Conservation (phyloP, 2,329 filamentous ascomycete species). For the Sporothrix humicola region DNA sequence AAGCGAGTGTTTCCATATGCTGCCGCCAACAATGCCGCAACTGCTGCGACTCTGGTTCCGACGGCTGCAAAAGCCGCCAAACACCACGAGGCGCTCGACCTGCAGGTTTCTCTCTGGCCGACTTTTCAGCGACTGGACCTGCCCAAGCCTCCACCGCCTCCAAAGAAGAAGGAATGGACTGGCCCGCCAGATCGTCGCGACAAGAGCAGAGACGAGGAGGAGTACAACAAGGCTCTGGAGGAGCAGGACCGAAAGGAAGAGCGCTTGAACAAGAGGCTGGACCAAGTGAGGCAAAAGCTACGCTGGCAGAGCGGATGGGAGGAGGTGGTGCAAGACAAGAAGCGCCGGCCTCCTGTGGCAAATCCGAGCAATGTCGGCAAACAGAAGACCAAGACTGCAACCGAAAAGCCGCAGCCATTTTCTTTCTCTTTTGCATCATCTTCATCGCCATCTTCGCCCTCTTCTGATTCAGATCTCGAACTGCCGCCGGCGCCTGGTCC, state of each 20-base stretch:
- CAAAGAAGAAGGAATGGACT: neutral
- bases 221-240: neutral
- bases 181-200: neutral
- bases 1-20: neutral
- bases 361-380: too few relatives aligned
- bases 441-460: too few relatives aligned
- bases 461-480: neutral
- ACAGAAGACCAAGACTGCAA: too few relatives aligned
- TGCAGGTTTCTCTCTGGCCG: constrained; percentile 30
- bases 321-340: neutral
- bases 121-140: constrained; percentile 11
- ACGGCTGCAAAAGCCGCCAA: neutral
- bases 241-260: neutral
- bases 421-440: too few relatives aligned
- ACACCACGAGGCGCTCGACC: neutral
- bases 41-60: too few relatives aligned
- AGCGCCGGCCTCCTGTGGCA: neutral
- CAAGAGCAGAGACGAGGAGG: neutral
- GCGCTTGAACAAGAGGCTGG: neutral
- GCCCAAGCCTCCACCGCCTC: neutral
- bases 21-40: too few relatives aligned
- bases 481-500: constrained; percentile 31
- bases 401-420: too few relatives aligned
- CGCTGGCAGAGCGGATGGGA: constrained; percentile 29
- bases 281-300: neutral